Percentiles rank a stretch among this genome's conserved stretches.
Evolutionary conservation across 768 basidiomycete species (phyloP).

Genomic region (Macrocybe gigantea): DNA sequence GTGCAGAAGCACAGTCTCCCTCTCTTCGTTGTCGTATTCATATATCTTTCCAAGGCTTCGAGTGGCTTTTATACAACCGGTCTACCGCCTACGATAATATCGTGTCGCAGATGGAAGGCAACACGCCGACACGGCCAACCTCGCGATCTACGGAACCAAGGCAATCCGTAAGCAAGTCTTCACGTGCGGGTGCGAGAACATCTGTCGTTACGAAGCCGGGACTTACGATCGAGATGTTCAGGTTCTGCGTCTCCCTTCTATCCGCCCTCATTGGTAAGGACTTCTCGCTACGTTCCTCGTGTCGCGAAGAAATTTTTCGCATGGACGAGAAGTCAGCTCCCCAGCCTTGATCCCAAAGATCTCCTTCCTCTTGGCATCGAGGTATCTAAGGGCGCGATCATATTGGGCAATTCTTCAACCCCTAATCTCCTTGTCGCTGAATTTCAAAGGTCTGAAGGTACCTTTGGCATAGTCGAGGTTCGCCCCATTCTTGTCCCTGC

Average conservation of each 20-base stretch:
- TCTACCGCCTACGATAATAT: slow-evolving; percentile 89
- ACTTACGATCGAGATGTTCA: slow-evolving; percentile 4
- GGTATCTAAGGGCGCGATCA: slow-evolving; percentile 73
- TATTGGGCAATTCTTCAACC: slow-evolving; percentile 83
- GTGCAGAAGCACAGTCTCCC: slow-evolving; percentile 24
- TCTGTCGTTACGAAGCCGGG: neutral
- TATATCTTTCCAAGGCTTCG: slow-evolving; percentile 75
- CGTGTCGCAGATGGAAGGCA: slow-evolving; percentile 62
- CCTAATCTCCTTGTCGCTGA: slow-evolving; percentile 77
- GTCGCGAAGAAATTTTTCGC: slow-evolving; percentile 33
- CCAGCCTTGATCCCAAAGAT: slow-evolving; percentile 73
- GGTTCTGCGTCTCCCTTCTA: slow-evolving; percentile 22
- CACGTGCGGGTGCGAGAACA: slow-evolving; percentile 30
- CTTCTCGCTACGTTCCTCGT: slow-evolving; percentile 26
- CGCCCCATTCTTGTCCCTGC: slow-evolving; percentile 15
- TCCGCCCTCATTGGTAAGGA: slow-evolving; percentile 22
- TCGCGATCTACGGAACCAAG: slow-evolving; percentile 33
- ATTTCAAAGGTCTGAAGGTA: slow-evolving; percentile 73
- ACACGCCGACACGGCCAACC: slow-evolving; percentile 24
- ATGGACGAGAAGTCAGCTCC: slow-evolving; percentile 59
- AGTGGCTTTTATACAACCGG: slow-evolving; percentile 91
- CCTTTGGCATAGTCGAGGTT: slow-evolving; percentile 74
- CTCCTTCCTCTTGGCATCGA: slow-evolving; percentile 82
- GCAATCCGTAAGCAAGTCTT: slow-evolving; percentile 31
- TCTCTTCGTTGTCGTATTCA: slow-evolving; percentile 75